Conservation (phyloP, 2,329 filamentous ascomycete genomes). For the Macrophomina tecta region DNA sequence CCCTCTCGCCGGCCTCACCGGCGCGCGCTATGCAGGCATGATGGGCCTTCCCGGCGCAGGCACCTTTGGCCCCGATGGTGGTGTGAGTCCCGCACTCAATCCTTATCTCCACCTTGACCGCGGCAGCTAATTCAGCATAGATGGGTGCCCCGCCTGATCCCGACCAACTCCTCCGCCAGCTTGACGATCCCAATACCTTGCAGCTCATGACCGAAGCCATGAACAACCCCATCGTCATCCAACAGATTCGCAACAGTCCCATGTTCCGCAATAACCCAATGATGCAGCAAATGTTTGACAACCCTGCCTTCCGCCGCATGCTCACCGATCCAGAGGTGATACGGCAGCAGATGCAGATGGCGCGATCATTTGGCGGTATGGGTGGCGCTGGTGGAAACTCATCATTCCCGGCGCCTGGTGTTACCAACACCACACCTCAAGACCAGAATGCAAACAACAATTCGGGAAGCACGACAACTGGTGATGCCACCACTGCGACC, state of each 20-base stretch:
- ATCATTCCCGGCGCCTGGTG: slow-evolving; percentile 87
- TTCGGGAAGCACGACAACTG: slow-evolving; percentile 33
- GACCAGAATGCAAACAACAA: slow-evolving; percentile 31
- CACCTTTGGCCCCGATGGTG: slow-evolving; percentile 92
- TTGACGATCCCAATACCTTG: slow-evolving; percentile 85
- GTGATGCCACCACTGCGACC: slow-evolving; percentile 45
- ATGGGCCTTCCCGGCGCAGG: slow-evolving; percentile 85
- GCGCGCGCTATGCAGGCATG: slow-evolving; percentile 91
- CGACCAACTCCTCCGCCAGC: slow-evolving; percentile 81
- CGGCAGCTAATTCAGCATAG: slow-evolving; percentile 60
- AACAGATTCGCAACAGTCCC: slow-evolving; percentile 69
- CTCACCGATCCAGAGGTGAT: slow-evolving; percentile 90
- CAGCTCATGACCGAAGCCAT: slow-evolving; percentile 93
- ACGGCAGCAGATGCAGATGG: slow-evolving; percentile 81
- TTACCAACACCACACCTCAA: slow-evolving; percentile 80
- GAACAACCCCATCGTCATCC: slow-evolving; percentile 91
- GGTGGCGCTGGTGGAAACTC: slow-evolving; percentile 48
- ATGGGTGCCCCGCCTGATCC: slow-evolving; percentile 88
- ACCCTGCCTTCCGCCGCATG: slow-evolving; percentile 87
- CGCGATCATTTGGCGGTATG: slow-evolving; percentile 64
- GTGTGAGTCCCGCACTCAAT: slow-evolving; percentile 66
- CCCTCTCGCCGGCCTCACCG: slow-evolving; percentile 86
- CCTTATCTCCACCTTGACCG: background rate
- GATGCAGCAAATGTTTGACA: slow-evolving; percentile 85
- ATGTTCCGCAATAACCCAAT: slow-evolving; percentile 90